phyloP scores from a whole-genome alignment of 139 green algal species.

The Chlorella vulgaris region DNA sequence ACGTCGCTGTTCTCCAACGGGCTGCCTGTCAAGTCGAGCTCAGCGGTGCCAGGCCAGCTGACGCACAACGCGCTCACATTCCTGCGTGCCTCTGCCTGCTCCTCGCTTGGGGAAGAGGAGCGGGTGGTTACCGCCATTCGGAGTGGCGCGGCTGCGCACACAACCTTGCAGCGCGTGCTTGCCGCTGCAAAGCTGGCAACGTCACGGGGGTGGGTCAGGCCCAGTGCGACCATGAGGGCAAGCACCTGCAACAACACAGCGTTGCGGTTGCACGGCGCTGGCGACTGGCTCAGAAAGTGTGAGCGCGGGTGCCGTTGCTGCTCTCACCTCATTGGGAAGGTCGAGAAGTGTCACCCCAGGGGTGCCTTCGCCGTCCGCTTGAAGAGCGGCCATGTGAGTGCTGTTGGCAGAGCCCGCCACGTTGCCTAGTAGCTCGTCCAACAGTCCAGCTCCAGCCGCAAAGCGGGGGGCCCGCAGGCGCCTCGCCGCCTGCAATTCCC shows the following conservation, averaged over 20 bases:
- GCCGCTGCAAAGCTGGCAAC: constrained; percentile 17
- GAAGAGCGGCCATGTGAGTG: too few species aligned
- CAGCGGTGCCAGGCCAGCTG: constrained; percentile 4
- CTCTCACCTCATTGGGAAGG: constrained; percentile 18
- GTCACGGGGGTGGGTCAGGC: constrained; percentile 16
- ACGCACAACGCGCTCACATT: neutral
- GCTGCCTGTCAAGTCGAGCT: constrained; percentile 49
- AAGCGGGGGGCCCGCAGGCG: too few species aligned
- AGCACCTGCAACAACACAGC: constrained; percentile 18
- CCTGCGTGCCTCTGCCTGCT: neutral
- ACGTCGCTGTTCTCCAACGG: constrained; percentile 59
- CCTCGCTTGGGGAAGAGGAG: neutral
- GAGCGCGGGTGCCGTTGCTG: neutral
- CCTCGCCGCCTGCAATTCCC: too few species aligned
- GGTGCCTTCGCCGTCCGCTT: neutral
- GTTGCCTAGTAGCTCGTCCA: too few species aligned
- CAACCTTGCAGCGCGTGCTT: neutral
- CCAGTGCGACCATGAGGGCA: neutral
- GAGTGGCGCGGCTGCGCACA: constrained; percentile 7
- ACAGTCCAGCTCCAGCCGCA: too few species aligned
- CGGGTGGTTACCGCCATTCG: neutral
- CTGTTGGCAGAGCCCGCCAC: too few species aligned
- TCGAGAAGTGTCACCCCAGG: neutral
- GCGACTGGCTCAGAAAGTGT: neutral
- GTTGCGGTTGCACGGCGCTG: neutral